Conservation (phyloP, 768 basidiomycete species). For the Tylopilus subfusipes region DNA sequence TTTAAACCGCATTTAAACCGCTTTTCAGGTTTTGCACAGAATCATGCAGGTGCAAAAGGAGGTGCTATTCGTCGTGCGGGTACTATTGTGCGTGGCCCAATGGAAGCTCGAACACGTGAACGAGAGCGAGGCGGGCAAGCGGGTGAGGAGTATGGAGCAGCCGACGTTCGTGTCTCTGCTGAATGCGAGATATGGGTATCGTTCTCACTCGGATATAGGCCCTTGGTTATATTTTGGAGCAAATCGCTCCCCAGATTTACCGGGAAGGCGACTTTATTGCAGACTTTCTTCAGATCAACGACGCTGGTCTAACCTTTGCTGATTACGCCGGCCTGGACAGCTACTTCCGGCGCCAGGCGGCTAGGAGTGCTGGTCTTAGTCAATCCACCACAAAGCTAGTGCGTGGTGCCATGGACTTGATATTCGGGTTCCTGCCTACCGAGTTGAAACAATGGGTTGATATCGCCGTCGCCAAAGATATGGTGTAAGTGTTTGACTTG, state of each 20-base stretch:
- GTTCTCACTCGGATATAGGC: constrained; percentile 45
- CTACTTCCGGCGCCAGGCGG: constrained; percentile 92
- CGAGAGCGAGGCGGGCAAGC: constrained; percentile 50
- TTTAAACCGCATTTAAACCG: constrained; percentile 4
- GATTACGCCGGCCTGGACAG: constrained; percentile 93
- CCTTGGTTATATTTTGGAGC: constrained; percentile 68
- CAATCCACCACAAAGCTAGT: constrained; percentile 74
- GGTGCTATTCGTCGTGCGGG: constrained; percentile 77
- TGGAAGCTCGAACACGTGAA: constrained; percentile 46
- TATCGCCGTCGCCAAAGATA: constrained; percentile 67
- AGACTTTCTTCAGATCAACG: constrained; percentile 90
- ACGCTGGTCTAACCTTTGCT: constrained; percentile 85
- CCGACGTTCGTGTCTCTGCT: constrained; percentile 52
- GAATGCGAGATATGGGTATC: not conserved
- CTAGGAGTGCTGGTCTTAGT: constrained; percentile 62
- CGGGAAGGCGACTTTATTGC: constrained; percentile 85
- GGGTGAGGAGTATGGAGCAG: constrained; percentile 62
- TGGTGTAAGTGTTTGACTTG: constrained; percentile 46
- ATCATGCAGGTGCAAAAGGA: constrained; percentile 37
- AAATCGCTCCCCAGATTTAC: constrained; percentile 71
- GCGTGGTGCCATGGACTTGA: constrained; percentile 87
- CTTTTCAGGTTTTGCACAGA: constrained; percentile 41
- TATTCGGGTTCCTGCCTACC: constrained; percentile 86
- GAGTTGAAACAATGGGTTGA: constrained; percentile 89
- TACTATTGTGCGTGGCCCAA: constrained; percentile 77